phyloP scores from a whole-genome alignment of 805 yeast genomes.

The Wickerhamiella azymoides region DNA sequence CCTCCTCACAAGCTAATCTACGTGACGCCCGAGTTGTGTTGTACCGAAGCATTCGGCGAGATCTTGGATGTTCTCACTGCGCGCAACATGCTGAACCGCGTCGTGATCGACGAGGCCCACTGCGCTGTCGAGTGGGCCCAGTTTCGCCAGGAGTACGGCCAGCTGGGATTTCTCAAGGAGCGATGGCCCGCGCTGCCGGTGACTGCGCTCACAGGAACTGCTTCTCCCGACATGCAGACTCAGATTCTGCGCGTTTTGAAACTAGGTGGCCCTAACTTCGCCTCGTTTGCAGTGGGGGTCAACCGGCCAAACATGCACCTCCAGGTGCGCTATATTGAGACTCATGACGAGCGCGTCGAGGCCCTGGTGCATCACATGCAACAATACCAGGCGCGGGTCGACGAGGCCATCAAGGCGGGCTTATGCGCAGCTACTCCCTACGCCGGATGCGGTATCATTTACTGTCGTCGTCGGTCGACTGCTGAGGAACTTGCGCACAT shows the following conservation, averaged over 20 bases:
- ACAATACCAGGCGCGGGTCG: slow-evolving; percentile 14
- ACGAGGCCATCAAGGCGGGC: slow-evolving; percentile 3
- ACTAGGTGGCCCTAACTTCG: slow-evolving; percentile 31
- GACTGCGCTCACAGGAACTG: slow-evolving; percentile 96
- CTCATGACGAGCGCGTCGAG: slow-evolving; percentile 13
- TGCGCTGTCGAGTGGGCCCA: slow-evolving; percentile 99
- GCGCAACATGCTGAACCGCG: slow-evolving; percentile 52
- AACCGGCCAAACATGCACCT: slow-evolving; percentile 76
- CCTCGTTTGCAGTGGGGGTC: slow-evolving; percentile 68
- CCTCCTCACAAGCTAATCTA: slow-evolving; percentile 71
- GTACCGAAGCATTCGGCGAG: slow-evolving; percentile 47
- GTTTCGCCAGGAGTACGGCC: slow-evolving; percentile 88
- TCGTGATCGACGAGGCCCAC: slow-evolving; percentile 95
- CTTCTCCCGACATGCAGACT: slow-evolving; percentile 34
- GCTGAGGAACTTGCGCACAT: slow-evolving; percentile 69
- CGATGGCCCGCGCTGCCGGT: slow-evolving; percentile 70
- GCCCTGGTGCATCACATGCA: slow-evolving; percentile 17
- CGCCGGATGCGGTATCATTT: slow-evolving; percentile 56
- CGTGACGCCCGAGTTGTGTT: slow-evolving; percentile 69
- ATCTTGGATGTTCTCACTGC: slow-evolving; percentile 45
- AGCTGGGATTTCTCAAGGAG: slow-evolving; percentile 54
- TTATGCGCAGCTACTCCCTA: slow-evolving; percentile 1
- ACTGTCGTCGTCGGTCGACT: slow-evolving; percentile 79
- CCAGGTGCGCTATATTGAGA: slow-evolving; percentile 51
- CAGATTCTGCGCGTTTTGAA: slow-evolving; percentile 65